phyloP scores from a whole-genome alignment of 2,329 filamentous ascomycete species.

The Stemphylium lycopersici region DNA sequence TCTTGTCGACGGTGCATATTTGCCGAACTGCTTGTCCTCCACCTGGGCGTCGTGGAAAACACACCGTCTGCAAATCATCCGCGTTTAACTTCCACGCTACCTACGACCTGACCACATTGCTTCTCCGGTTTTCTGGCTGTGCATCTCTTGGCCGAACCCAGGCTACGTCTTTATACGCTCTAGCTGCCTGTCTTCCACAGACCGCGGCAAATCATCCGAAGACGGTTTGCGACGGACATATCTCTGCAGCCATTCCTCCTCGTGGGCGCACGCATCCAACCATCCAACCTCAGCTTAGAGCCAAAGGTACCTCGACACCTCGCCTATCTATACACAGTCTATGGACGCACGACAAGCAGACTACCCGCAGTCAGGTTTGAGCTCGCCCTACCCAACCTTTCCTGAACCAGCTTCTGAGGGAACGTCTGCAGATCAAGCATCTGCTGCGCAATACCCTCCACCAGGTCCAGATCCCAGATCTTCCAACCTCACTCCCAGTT shows the following conservation, averaged over 20 bases:
- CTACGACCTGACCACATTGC: slow-evolving; percentile 43
- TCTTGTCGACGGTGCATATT: slow-evolving; percentile 48
- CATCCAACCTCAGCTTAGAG: slow-evolving; percentile 47
- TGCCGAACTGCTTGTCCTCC: slow-evolving; percentile 50
- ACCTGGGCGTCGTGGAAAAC: slow-evolving; percentile 45
- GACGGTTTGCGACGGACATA: slow-evolving; percentile 53
- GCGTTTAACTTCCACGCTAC: slow-evolving; percentile 55
- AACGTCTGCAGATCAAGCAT: slow-evolving; percentile 84
- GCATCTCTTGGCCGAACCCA: slow-evolving; percentile 40
- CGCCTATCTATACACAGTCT: slow-evolving; percentile 51
- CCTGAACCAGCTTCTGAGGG: slow-evolving; percentile 77
- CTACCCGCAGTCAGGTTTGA: slow-evolving; percentile 62
- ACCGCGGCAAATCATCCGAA: slow-evolving; percentile 48
- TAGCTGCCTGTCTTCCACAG: slow-evolving; percentile 36
- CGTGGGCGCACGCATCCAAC: slow-evolving; percentile 44
- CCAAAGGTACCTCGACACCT: slow-evolving; percentile 39
- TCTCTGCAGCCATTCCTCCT: slow-evolving; percentile 55
- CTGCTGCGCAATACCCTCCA: slow-evolving; percentile 84
- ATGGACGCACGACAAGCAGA: slow-evolving; percentile 62
- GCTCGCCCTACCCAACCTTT: slow-evolving; percentile 61
- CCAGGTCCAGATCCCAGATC: slow-evolving; percentile 80
- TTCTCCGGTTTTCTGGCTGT: slow-evolving; percentile 47
- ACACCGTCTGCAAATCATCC: slow-evolving; percentile 57
- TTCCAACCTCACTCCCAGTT: slow-evolving; percentile 80
- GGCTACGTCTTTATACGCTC: slow-evolving; percentile 31